phyloP scores from a whole-genome alignment of 2,329 filamentous ascomycete genomes.

The Penicillium sclerotigenum region DNA sequence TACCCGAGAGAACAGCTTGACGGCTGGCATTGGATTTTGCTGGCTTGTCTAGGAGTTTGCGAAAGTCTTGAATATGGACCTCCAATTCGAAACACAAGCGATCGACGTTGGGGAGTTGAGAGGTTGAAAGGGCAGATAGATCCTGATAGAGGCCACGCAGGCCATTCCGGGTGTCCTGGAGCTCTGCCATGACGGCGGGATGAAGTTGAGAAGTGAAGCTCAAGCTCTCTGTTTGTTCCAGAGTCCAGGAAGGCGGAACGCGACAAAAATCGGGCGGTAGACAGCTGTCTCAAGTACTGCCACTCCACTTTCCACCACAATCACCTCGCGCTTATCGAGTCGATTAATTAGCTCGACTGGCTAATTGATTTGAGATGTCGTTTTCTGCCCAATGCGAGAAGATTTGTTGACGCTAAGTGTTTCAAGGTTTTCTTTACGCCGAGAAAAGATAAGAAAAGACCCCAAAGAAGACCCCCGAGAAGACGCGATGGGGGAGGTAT shows the following conservation, averaged over 20 bases:
- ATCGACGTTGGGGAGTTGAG: slow-evolving; percentile 66
- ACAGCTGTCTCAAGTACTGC: slow-evolving; percentile 7
- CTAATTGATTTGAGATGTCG: slow-evolving; percentile 2
- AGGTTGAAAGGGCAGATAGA: slow-evolving; percentile 71
- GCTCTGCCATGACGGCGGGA: slow-evolving; percentile 46
- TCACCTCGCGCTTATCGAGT: slow-evolving; percentile 7
- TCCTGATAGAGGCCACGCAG: slow-evolving; percentile 84
- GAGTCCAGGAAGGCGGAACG: slow-evolving; percentile 33
- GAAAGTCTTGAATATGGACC: slow-evolving; percentile 63
- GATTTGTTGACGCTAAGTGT: neutral
- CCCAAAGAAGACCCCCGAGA: neutral
- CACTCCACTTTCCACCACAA: slow-evolving; percentile 9
- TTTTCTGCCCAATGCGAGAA: neutral
- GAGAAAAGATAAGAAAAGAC: neutral
- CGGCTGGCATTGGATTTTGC: slow-evolving; percentile 73
- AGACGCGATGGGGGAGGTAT: slow-evolving; percentile 42
- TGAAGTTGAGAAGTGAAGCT: slow-evolving; percentile 23
- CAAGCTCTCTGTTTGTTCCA: slow-evolving; percentile 28
- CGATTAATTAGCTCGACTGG: neutral
- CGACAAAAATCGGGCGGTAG: slow-evolving; percentile 36
- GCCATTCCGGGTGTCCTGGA: slow-evolving; percentile 68
- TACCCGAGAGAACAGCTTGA: slow-evolving; percentile 66
- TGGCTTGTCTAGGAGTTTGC: slow-evolving; percentile 70
- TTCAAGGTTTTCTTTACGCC: neutral
- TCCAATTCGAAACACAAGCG: slow-evolving; percentile 66